Percentiles rank a stretch among this genome's conserved stretches.
These are phyloP conservation scores for Ganoderma sinense DNA, from an alignment of 1,284 basidiomycete genomes.

Conservation along the genomic window DNA sequence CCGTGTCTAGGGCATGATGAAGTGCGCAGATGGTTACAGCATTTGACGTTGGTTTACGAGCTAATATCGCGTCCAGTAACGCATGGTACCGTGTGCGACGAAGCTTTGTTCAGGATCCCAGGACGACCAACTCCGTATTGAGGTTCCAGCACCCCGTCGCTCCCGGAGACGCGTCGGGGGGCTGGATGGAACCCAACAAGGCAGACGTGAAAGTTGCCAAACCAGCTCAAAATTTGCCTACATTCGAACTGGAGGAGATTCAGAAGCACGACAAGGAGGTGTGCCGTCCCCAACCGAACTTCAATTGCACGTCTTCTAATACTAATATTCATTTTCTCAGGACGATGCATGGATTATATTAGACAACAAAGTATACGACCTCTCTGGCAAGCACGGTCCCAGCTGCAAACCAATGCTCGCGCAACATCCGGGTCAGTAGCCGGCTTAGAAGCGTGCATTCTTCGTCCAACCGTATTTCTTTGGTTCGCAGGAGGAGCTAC, in stretches of 20 bases:
- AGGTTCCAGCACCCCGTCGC: conserved; percentile 35
- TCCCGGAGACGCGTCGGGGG: conserved; percentile 26
- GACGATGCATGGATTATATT: conserved; percentile 38
- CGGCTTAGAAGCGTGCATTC: neutral
- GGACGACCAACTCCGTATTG: conserved; percentile 16
- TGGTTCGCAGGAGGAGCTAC: conserved; percentile 26
- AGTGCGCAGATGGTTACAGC: conserved; percentile 29
- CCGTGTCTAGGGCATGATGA: conserved; percentile 33
- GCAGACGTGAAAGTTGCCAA: neutral
- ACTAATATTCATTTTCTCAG: conserved; percentile 5
- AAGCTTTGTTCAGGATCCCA: conserved; percentile 15
- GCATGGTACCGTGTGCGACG: conserved; percentile 35
- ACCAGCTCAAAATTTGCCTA: neutral
- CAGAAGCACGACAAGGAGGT: conserved; percentile 33
- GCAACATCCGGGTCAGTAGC: conserved; percentile 35
- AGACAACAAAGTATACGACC: conserved; percentile 38
- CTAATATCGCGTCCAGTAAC: conserved; percentile 24
- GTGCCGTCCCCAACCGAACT: neutral
- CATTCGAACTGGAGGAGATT: conserved; percentile 32
- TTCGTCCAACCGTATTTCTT: neutral
- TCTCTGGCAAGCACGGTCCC: conserved; percentile 5
- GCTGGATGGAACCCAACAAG: conserved; percentile 33
- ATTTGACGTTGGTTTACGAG: neutral
- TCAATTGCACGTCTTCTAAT: neutral
- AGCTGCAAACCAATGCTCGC: conserved; percentile 26